Percentiles rank a stretch among this genome's conserved stretches.
These are phyloP conservation scores for Mesotaenium endlicherianum DNA, from an alignment of 139 green algal genomes.

Conservation along the genomic window DNA sequence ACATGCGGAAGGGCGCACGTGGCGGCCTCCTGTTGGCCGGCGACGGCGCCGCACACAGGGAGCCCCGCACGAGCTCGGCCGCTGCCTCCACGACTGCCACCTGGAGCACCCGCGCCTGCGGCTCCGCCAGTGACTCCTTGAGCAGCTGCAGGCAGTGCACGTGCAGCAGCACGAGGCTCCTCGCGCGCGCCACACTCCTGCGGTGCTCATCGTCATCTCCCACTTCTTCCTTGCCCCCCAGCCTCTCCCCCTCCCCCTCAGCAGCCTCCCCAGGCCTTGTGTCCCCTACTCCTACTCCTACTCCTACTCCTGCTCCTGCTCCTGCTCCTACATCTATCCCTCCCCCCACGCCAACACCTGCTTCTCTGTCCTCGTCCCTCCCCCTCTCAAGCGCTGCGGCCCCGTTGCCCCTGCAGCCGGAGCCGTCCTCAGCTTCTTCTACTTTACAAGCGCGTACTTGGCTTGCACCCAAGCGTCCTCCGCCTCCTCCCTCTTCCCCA, in stretches of 20 bases:
- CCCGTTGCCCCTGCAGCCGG: no score
- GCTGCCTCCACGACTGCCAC: slow-evolving; percentile 1
- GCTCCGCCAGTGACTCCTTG: slow-evolving; percentile 11
- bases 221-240: neutral
- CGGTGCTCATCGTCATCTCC: no score
- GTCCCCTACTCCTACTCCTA: neutral
- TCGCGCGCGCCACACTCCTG: no score
- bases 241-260: neutral
- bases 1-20: neutral
- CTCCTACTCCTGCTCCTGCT: no score
- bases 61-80: neutral
- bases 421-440: no score
- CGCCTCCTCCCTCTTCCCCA: no score
- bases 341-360: neutral
- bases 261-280: neutral
- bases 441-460: no score
- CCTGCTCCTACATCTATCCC: neutral
- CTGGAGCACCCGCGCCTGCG: neutral
- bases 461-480: no score
- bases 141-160: slow-evolving; percentile 13
- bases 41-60: no score
- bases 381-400: no score
- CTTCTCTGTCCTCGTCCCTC: no score
- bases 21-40: neutral
- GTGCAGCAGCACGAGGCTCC: no score